Evolutionary conservation across 1,284 basidiomycete species (phyloP).

Genomic region (Mycena citricolor): DNA sequence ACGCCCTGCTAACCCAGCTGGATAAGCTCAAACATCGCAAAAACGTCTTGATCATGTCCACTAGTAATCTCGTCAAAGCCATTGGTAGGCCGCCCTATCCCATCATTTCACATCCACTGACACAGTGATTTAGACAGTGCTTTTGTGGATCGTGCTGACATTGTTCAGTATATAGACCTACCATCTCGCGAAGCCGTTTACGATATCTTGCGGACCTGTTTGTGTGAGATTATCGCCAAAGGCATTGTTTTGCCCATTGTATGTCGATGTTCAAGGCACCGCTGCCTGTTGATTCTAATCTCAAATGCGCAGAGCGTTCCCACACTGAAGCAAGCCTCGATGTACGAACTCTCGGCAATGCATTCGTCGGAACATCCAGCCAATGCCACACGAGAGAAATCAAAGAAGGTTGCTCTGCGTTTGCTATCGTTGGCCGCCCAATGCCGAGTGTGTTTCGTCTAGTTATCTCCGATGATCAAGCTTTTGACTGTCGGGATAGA

Average conservation of each 20-base stretch:
- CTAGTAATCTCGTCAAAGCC: constrained; percentile 91
- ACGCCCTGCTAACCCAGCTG: constrained; percentile 94
- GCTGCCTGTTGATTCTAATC: not conserved
- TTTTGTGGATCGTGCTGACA: constrained; percentile 96
- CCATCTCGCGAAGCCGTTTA: constrained; percentile 91
- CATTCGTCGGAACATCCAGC: constrained; percentile 14
- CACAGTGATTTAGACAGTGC: constrained; percentile 68
- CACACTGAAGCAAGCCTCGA: constrained; percentile 56
- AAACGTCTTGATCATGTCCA: constrained; percentile 96
- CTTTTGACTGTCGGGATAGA: constrained; percentile 31
- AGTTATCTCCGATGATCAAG: not conserved
- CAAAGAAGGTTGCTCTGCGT: constrained; percentile 52
- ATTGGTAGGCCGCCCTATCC: constrained; percentile 64
- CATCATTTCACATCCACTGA: constrained; percentile 1
- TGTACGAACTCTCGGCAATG: constrained; percentile 47
- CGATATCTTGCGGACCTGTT: constrained; percentile 85
- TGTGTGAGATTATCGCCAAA: constrained; percentile 76
- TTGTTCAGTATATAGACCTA: constrained; percentile 91
- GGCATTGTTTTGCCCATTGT: constrained; percentile 68
- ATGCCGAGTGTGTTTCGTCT: constrained; percentile 64
- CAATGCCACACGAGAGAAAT: constrained; percentile 41
- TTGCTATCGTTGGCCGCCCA: constrained; percentile 67
- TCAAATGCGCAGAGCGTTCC: constrained; percentile 44
- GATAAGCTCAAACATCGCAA: constrained; percentile 92
- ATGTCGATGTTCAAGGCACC: constrained; percentile 13